Conservation (phyloP, 1,284 basidiomycete species). For the Naganishia albida region DNA sequence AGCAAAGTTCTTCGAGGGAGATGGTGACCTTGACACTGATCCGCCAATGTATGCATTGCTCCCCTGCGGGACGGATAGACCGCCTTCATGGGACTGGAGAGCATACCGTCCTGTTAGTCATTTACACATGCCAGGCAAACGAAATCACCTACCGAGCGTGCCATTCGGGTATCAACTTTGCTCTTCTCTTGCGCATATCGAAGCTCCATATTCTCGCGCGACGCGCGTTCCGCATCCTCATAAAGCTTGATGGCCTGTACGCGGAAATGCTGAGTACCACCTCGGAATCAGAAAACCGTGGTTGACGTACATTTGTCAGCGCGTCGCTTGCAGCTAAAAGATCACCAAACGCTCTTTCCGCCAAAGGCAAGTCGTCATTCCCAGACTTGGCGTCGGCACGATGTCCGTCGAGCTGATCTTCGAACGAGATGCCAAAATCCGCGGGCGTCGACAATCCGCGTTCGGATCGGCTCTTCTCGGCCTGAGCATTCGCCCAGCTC, state of each 20-base stretch:
- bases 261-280: background rate
- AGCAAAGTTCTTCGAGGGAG: constrained; percentile 1
- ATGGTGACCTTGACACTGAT: constrained; percentile 9
- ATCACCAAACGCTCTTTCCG: constrained; percentile 47
- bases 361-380: constrained; percentile 36
- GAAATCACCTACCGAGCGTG: constrained; percentile 40
- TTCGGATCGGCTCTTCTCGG: constrained; percentile 39
- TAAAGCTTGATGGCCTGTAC: constrained; percentile 44
- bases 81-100: background rate
- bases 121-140: background rate
- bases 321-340: constrained; percentile 48
- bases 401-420: constrained; percentile 25
- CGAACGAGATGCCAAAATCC: constrained; percentile 13
- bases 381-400: constrained; percentile 27
- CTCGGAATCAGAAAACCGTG: background rate
- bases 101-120: no score
- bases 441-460: constrained; percentile 26
- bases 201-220: constrained; percentile 45
- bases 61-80: constrained; percentile 7
- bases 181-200: constrained; percentile 50
- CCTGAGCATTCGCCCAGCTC: constrained; percentile 56
- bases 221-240: constrained; percentile 48
- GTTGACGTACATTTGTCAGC: constrained; percentile 38
- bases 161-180: constrained; percentile 51
- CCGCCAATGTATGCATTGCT: background rate